These are phyloP conservation scores for Astrothelium subdiscretum DNA, from an alignment of 495 filamentous ascomycete genomes.

Conservation along the genomic window DNA sequence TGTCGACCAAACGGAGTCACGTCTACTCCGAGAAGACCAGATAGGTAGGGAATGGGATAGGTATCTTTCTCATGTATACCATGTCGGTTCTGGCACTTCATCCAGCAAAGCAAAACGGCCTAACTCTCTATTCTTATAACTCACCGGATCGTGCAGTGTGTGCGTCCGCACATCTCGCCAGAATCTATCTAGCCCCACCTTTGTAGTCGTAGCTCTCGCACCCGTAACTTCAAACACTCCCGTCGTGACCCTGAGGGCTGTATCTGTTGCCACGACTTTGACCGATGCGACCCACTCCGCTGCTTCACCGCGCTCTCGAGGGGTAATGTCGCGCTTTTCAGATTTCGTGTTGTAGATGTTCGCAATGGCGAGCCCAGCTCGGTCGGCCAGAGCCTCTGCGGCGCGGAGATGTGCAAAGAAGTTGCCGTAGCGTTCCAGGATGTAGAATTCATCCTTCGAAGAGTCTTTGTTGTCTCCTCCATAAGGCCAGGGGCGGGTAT, in stretches of 20 bases:
- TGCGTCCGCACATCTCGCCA: conserved; percentile 52
- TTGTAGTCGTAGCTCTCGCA: conserved; percentile 39
- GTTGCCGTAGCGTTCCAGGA: conserved; percentile 48
- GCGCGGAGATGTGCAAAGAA: conserved; percentile 48
- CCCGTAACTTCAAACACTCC: conserved; percentile 52
- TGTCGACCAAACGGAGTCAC: too few species aligned
- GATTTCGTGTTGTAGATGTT: conserved; percentile 37
- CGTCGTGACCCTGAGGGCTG: conserved; percentile 40
- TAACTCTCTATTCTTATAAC: conserved; percentile 49
- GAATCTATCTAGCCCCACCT: conserved; percentile 47
- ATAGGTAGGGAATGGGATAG: too few species aligned
- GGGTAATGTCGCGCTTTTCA: conserved; percentile 36
- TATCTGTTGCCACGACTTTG: conserved; percentile 49
- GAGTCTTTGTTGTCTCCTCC: conserved; percentile 42
- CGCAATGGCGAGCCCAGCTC: conserved; percentile 36
- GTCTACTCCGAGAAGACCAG: too few species aligned
- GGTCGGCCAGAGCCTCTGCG: conserved; percentile 42
- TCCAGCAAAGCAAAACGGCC: conserved; percentile 41
- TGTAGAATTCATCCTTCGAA: conserved; percentile 50
- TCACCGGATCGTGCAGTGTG: conserved; percentile 50
- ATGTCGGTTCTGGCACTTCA: conserved; percentile 43
- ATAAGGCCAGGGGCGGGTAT: conserved; percentile 48
- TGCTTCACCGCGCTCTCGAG: conserved; percentile 39
- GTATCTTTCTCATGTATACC: conserved; percentile 39
- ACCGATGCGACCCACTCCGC: conserved; percentile 49